phyloP scores from a whole-genome alignment of 345 rosid species.

The Alliaria petiolata region DNA sequence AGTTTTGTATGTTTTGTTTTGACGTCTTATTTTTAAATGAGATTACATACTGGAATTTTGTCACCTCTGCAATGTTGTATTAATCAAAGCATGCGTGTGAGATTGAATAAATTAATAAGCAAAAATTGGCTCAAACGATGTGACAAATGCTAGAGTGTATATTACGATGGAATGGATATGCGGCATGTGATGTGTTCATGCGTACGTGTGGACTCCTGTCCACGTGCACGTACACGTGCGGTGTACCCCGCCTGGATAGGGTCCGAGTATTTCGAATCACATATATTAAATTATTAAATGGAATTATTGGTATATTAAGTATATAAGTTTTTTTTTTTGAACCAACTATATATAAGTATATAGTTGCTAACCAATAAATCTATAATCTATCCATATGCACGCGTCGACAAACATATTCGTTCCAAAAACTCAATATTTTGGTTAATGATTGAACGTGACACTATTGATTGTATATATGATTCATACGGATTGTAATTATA shows the following conservation, averaged over 20 bases:
- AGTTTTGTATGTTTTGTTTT: not conserved
- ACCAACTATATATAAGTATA: too few relatives aligned
- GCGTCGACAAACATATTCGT: conserved; percentile 8
- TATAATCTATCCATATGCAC: not conserved
- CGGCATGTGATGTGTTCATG: conserved; percentile 32
- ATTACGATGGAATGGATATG: not conserved
- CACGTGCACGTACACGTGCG: conserved; percentile 34
- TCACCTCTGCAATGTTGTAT: not conserved
- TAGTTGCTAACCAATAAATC: not conserved
- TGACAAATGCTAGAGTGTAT: conserved; percentile 19
- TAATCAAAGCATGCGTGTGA: conserved; percentile 23
- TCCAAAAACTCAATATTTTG: not conserved
- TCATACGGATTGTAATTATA: too few relatives aligned
- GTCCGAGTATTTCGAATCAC: conserved; percentile 3
- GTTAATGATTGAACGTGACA: not conserved
- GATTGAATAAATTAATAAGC: conserved; percentile 8
- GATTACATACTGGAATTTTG: not conserved
- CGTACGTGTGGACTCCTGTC: conserved; percentile 25
- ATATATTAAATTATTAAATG: not conserved
- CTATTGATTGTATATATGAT: not conserved
- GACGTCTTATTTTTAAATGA: not conserved
- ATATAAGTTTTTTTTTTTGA: too few relatives aligned
- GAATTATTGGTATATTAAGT: too few relatives aligned
- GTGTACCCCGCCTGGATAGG: conserved; percentile 12
- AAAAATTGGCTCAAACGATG: conserved; percentile 7